Percentiles rank a stretch among this genome's conserved stretches.
phyloP scores from a whole-genome alignment of 2,329 filamentous ascomycete genomes.

The Exutisphaerella laricina region DNA sequence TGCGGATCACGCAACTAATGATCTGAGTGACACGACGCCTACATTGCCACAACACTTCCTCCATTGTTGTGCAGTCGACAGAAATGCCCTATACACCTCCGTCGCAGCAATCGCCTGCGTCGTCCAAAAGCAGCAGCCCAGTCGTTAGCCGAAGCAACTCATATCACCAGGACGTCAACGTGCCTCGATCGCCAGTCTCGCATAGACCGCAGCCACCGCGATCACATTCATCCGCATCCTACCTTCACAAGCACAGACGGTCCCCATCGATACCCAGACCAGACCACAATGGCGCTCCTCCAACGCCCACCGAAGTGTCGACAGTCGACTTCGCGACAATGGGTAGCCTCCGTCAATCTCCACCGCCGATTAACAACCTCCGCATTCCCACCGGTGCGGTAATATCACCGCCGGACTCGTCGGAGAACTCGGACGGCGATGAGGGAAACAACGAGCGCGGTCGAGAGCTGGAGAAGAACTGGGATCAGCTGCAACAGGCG shows the following conservation, averaged over 20 bases:
- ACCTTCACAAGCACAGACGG: slow-evolving; percentile 57
- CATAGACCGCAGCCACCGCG: slow-evolving; percentile 48
- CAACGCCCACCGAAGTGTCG: slow-evolving; percentile 28
- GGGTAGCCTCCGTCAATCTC: slow-evolving; percentile 71
- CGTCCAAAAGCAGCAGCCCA: slow-evolving; percentile 50
- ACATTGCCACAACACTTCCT: background rate
- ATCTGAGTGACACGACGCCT: slow-evolving; percentile 5
- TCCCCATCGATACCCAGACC: slow-evolving; percentile 45
- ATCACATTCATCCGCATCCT: slow-evolving; percentile 54
- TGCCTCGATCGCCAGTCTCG: slow-evolving; percentile 32
- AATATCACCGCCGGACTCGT: slow-evolving; percentile 86
- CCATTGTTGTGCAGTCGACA: slow-evolving; percentile 4
- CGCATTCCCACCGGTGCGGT: slow-evolving; percentile 77
- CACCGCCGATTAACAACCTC: slow-evolving; percentile 70
- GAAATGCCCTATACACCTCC: slow-evolving; percentile 88
- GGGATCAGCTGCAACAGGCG: slow-evolving; percentile 70
- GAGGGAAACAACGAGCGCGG: slow-evolving; percentile 33
- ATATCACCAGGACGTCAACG: slow-evolving; percentile 38
- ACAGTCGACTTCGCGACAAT: slow-evolving; percentile 36
- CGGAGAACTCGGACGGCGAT: slow-evolving; percentile 75
- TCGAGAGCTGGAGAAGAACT: slow-evolving; percentile 40
- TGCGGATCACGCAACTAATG: slow-evolving; percentile 39
- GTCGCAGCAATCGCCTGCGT: slow-evolving; percentile 56
- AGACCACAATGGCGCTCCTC: slow-evolving; percentile 21
- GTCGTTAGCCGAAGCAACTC: slow-evolving; percentile 48